Evolutionary conservation across 306 rosid genomes (phyloP).

Genomic region (Rosa chinensis): DNA sequence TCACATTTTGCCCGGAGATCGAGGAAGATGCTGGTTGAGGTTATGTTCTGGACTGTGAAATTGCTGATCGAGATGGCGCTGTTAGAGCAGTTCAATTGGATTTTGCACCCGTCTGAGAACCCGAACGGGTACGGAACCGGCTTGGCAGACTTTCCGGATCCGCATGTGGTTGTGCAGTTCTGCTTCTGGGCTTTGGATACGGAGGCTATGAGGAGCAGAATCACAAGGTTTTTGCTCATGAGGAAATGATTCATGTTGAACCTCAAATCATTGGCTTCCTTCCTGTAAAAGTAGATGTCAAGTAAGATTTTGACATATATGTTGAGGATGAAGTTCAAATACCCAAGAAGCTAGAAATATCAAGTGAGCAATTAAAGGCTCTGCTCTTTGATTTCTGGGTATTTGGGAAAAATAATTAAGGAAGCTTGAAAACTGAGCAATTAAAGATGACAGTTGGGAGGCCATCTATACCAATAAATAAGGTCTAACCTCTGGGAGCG

Average conservation of each 20-base stretch:
- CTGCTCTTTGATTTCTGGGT: not conserved
- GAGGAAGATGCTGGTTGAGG: constrained; percentile 46
- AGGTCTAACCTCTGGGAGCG: not conserved
- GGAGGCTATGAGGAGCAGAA: constrained; percentile 26
- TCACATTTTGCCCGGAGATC: constrained; percentile 50
- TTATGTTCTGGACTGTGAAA: constrained; percentile 47
- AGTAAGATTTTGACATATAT: not conserved
- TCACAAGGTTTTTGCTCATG: constrained; percentile 10
- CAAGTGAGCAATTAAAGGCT: not conserved
- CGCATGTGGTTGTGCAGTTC: constrained; percentile 36
- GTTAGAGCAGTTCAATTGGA: constrained; percentile 34
- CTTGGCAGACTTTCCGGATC: constrained; percentile 2
- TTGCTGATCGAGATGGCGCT: constrained; percentile 26
- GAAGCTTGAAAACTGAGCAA: constrained; percentile 34
- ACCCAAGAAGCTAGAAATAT: not conserved
- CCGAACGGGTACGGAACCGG: constrained; percentile 65
- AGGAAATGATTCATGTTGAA: constrained; percentile 20
- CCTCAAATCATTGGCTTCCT: not conserved
- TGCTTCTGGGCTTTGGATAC: constrained; percentile 35
- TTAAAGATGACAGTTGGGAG: constrained; percentile 65
- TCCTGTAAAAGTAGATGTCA: not conserved
- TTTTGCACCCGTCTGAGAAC: constrained; percentile 41
- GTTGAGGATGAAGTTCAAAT: not conserved
- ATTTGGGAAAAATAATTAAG: constrained; percentile 1
- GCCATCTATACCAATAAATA: constrained; percentile 62